phyloP scores from a whole-genome alignment of 2,329 filamentous ascomycete genomes.

The Lecanicillium sp. region DNA sequence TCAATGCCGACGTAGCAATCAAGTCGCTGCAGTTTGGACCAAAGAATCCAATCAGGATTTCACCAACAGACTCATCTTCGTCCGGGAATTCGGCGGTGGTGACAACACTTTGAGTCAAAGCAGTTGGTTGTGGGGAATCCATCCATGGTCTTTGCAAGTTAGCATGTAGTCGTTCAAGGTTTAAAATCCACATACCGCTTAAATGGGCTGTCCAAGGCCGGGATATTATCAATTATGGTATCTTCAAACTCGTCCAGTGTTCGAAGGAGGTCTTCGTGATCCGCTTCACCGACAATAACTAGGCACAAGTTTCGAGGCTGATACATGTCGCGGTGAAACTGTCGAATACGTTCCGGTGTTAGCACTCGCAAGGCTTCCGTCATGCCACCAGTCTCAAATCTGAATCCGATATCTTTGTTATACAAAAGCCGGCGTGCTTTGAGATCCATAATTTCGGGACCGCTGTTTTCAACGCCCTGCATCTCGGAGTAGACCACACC shows the following conservation, averaged over 20 bases:
- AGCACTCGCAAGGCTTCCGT: slow-evolving; percentile 83
- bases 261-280: slow-evolving; percentile 69
- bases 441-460: slow-evolving; percentile 80
- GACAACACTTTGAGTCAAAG: slow-evolving; percentile 62
- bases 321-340: slow-evolving; percentile 95
- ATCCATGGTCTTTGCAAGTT: slow-evolving; percentile 60
- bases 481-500: slow-evolving; percentile 98
- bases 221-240: slow-evolving; percentile 75
- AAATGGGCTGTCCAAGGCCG: slow-evolving; percentile 66
- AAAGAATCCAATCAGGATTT: slow-evolving; percentile 78
- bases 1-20: slow-evolving; percentile 61
- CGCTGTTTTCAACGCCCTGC: slow-evolving; percentile 87
- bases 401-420: slow-evolving; percentile 81
- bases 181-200: slow-evolving; percentile 39
- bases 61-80: slow-evolving; percentile 88
- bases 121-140: slow-evolving; percentile 71
- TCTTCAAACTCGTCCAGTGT: slow-evolving; percentile 85
- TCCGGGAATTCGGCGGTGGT: slow-evolving; percentile 88
- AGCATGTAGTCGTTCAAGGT: background rate
- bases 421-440: slow-evolving; percentile 74
- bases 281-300: slow-evolving; percentile 83
- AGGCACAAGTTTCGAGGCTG: slow-evolving; percentile 92
- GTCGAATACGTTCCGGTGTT: slow-evolving; percentile 82
- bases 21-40: slow-evolving; percentile 73
- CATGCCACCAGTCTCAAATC: slow-evolving; percentile 97